These are phyloP conservation scores for Porcisia deanei DNA, from an alignment of 208 protist genomes.

Conservation along the genomic window DNA sequence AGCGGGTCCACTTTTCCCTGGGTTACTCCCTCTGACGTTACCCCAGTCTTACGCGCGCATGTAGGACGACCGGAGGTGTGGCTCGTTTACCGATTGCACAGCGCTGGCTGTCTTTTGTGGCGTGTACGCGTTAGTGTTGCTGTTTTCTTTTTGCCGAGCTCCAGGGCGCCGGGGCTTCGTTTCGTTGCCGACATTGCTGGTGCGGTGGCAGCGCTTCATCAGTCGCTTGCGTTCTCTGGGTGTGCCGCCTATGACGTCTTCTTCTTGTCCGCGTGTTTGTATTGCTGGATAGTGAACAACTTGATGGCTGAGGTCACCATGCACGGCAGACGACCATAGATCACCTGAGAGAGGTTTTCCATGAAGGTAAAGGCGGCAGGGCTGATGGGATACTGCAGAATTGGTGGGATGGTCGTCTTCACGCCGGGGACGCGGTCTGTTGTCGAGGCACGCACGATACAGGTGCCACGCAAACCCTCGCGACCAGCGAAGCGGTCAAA, in stretches of 20 bases:
- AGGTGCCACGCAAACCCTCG: conserved; percentile 94
- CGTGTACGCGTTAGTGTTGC: not conserved
- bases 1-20: not conserved
- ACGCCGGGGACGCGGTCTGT: conserved; percentile 87
- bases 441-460: conserved; percentile 81
- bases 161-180: too few relatives aligned
- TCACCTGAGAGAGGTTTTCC: conserved; percentile 65
- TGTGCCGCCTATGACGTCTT: conserved; percentile 7
- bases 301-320: conserved; percentile 58
- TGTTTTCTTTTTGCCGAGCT: not conserved
- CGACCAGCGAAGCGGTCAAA: conserved; percentile 95
- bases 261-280: conserved; percentile 30
- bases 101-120: not conserved
- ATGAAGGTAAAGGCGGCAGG: conserved; percentile 77
- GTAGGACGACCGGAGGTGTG: not conserved
- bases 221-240: too few relatives aligned
- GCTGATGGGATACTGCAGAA: conserved; percentile 87
- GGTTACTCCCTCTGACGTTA: not conserved
- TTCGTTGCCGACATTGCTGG: not conserved
- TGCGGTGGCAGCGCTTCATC: not conserved
- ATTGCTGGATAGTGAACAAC: conserved; percentile 56
- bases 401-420: conserved; percentile 76
- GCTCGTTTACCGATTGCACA: not conserved
- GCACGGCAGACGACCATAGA: conserved; percentile 66
- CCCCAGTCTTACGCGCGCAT: not conserved